Conservation (phyloP, 2,329 filamentous ascomycete genomes). For the Aspergillus calidoustus region DNA sequence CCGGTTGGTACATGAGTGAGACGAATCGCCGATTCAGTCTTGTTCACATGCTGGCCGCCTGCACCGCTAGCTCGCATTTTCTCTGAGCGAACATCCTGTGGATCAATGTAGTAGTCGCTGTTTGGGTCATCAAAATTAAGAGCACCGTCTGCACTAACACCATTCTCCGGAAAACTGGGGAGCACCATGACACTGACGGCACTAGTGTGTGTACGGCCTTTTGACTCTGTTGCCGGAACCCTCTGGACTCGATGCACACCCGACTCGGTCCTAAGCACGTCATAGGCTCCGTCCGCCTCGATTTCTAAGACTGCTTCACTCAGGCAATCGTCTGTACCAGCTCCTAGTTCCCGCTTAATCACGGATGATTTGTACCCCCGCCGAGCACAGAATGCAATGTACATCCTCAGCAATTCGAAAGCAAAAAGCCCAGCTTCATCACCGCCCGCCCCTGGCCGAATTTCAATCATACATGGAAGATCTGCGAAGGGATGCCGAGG, state of each 20-base stretch:
- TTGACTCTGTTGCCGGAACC: slow-evolving; percentile 86
- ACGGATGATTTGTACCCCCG: slow-evolving; percentile 69
- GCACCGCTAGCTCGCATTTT: slow-evolving; percentile 92
- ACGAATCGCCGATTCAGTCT: slow-evolving; percentile 92
- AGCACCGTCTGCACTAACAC: slow-evolving; percentile 55
- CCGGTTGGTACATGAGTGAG: slow-evolving; percentile 89
- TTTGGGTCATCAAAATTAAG: slow-evolving; percentile 78
- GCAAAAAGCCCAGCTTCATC: slow-evolving; percentile 91
- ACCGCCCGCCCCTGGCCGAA: slow-evolving; percentile 88
- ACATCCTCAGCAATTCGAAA: slow-evolving; percentile 87
- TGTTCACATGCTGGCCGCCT: slow-evolving; percentile 97
- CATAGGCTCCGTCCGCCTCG: slow-evolving; percentile 76
- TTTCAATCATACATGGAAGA: slow-evolving; percentile 87
- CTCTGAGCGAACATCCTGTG: slow-evolving; percentile 79
- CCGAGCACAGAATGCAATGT: slow-evolving; percentile 74
- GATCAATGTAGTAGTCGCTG: slow-evolving; percentile 89
- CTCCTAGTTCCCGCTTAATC: slow-evolving; percentile 81
- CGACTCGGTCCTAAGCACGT: slow-evolving; percentile 79
- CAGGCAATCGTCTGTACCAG: slow-evolving; percentile 69
- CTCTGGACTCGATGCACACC: slow-evolving; percentile 96
- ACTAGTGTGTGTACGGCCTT: slow-evolving; percentile 90
- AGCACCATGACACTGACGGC: slow-evolving; percentile 91
- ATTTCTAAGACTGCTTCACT: slow-evolving; percentile 89
- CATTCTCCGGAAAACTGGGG: slow-evolving; percentile 71
- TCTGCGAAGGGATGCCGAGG: slow-evolving; percentile 88